These are phyloP conservation scores for Oryza rufipogon DNA, from an alignment of 176 grass and related monocot species.

Conservation along the genomic window DNA sequence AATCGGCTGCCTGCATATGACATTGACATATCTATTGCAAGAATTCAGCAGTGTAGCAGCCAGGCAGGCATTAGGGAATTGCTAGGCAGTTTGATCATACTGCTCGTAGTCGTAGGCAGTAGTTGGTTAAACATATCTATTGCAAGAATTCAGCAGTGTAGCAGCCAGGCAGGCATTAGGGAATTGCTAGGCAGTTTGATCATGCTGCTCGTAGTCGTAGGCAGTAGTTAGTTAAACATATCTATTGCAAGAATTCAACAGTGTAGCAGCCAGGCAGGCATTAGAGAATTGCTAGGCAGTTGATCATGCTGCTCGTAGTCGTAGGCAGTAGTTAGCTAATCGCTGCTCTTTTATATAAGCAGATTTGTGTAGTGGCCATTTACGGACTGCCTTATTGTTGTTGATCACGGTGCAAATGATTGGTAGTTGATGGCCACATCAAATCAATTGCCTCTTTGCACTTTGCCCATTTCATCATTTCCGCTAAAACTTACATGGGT, in stretches of 20 bases:
- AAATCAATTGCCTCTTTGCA: background rate
- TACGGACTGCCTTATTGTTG: background rate
- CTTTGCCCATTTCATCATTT: background rate
- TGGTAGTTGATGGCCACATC: background rate
- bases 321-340: background rate
- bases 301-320: background rate
- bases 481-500: slow-evolving; percentile 23
- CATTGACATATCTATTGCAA: background rate
- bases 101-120: too few relatives aligned
- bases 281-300: background rate
- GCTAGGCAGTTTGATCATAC: too few relatives aligned
- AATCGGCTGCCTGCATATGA: background rate
- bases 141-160: too few relatives aligned
- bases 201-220: too few relatives aligned
- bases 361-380: background rate
- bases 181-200: too few relatives aligned
- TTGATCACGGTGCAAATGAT: background rate
- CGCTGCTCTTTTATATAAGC: background rate
- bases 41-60: too few relatives aligned
- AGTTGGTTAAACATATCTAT: background rate
- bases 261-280: background rate
- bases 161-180: too few relatives aligned
- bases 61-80: too few relatives aligned
- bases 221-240: too few relatives aligned
- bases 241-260: background rate